These are phyloP conservation scores for Ganoderma resinaceum DNA, from an alignment of 1,284 basidiomycete species.

Conservation along the genomic window DNA sequence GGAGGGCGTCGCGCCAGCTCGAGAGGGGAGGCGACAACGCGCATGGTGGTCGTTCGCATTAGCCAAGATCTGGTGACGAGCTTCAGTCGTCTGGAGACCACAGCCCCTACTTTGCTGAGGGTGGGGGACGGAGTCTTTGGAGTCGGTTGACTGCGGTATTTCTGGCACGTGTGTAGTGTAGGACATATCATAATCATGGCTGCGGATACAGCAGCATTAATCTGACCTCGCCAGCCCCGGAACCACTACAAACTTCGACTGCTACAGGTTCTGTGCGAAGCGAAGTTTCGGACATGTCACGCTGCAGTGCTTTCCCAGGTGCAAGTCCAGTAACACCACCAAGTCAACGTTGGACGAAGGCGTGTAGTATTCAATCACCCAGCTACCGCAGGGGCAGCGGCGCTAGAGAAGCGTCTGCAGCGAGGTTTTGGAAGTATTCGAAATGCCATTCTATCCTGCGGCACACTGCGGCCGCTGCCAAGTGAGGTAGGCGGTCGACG, in stretches of 20 bases:
- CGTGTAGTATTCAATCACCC: too few species aligned
- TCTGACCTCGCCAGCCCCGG: too few species aligned
- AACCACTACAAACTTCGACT: too few species aligned
- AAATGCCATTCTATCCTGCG: neutral
- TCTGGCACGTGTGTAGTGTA: too few species aligned
- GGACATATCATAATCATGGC: too few species aligned
- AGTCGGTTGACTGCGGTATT: too few species aligned
- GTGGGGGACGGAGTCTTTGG: neutral
- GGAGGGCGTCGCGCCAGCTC: neutral
- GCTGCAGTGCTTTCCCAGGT: neutral
- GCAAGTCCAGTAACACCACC: neutral
- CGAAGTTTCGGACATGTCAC: too few species aligned
- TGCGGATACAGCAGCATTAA: too few species aligned
- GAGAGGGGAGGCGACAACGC: neutral
- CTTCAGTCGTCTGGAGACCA: too few species aligned
- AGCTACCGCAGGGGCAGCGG: too few species aligned
- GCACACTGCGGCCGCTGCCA: neutral
- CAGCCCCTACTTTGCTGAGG: neutral
- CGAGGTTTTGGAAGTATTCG: neutral
- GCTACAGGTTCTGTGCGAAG: too few species aligned
- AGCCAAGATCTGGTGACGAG: neutral
- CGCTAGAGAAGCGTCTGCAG: neutral
- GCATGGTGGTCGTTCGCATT: neutral
- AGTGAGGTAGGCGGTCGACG: neutral
- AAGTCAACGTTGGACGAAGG: too few species aligned